These are phyloP conservation scores for Neospermospora avenae DNA, from an alignment of 2,329 filamentous ascomycete species.

Conservation along the genomic window DNA sequence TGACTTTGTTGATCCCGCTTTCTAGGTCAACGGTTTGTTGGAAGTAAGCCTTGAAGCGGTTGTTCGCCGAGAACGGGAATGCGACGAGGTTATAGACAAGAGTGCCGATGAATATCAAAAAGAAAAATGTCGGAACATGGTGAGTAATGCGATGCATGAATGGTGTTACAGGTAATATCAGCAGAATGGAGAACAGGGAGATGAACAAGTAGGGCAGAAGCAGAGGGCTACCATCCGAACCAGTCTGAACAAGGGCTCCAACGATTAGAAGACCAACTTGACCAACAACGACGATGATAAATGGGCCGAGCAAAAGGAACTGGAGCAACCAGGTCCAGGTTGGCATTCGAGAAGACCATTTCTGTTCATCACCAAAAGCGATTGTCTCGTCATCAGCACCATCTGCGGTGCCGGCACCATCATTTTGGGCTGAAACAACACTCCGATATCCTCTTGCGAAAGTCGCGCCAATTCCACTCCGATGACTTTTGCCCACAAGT, in stretches of 20 bases:
- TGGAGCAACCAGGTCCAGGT: constrained; percentile 87
- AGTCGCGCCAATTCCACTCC: constrained; percentile 54
- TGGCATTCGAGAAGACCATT: constrained; percentile 77
- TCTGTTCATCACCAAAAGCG: constrained; percentile 70
- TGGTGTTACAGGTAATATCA: constrained; percentile 74
- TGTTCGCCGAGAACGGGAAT: constrained; percentile 81
- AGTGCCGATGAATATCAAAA: constrained; percentile 70
- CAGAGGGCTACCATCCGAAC: constrained; percentile 73
- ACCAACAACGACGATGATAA: constrained; percentile 72
- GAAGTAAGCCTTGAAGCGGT: constrained; percentile 84
- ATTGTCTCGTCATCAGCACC: constrained; percentile 36
- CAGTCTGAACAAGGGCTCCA: constrained; percentile 73
- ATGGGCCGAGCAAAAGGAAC: constrained; percentile 74
- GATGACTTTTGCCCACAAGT: constrained; percentile 43
- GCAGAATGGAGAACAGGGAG: constrained; percentile 63
- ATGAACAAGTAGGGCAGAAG: constrained; percentile 70
- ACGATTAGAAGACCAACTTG: constrained; percentile 73
- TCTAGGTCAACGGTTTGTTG: constrained; percentile 77
- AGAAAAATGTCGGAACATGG: constrained; percentile 74
- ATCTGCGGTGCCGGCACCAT: constrained; percentile 28
- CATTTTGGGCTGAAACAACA: constrained; percentile 26
- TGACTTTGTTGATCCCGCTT: constrained; percentile 65
- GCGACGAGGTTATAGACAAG: constrained; percentile 81
- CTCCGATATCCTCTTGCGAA: constrained; percentile 51
- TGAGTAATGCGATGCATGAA: constrained; percentile 85